Percentiles rank a stretch among this genome's conserved stretches.
Conservation (phyloP, 257 asterid species). For the Verbascum thapsus region DNA sequence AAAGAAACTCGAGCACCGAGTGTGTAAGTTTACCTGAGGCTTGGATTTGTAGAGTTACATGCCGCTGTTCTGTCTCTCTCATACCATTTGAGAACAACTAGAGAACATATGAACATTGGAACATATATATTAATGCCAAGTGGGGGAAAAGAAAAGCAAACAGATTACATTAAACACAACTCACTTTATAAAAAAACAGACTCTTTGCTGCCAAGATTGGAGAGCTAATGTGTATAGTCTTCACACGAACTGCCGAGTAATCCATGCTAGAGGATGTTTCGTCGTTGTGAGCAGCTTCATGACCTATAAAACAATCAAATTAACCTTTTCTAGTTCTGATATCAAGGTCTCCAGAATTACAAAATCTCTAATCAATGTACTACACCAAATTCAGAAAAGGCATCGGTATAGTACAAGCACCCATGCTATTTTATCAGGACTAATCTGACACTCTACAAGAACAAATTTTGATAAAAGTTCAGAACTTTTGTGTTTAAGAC, state of each 20-base stretch:
- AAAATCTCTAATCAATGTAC: constrained; percentile 7
- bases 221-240: constrained; percentile 77
- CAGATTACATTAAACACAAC: constrained; percentile 2
- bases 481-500: background rate
- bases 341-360: constrained; percentile 7
- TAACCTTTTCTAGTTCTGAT: constrained; percentile 17
- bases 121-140: constrained; percentile 22
- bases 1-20: constrained; percentile 11
- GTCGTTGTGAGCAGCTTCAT: constrained; percentile 37
- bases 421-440: background rate
- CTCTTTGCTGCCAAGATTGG: constrained; percentile 92
- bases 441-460: constrained; percentile 1
- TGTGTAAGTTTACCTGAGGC: constrained; percentile 66
- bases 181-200: constrained; percentile 71
- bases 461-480: background rate
- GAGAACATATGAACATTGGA: constrained; percentile 24
- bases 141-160: constrained; percentile 16
- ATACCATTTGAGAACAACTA: constrained; percentile 80
- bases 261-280: constrained; percentile 49
- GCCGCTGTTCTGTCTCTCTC: constrained; percentile 64
- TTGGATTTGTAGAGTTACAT: constrained; percentile 56
- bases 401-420: constrained; percentile 18
- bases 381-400: background rate
- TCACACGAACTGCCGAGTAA: constrained; percentile 41
- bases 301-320: constrained; percentile 37